phyloP scores from a whole-genome alignment of 768 basidiomycete species.

The Rhodotorula diobovata region DNA sequence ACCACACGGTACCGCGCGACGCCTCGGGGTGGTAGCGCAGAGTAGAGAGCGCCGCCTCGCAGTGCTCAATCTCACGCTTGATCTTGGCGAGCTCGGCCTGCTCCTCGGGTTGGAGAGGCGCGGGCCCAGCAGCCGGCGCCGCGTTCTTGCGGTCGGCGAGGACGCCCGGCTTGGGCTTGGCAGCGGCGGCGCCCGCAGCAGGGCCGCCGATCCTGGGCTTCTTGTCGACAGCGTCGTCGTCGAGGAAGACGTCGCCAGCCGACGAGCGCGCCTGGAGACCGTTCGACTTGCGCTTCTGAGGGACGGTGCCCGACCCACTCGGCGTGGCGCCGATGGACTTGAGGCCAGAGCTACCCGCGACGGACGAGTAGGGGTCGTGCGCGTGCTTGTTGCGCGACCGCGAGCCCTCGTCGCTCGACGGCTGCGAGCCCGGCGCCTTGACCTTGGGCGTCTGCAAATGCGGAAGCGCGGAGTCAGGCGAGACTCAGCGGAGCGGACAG shows the following conservation, averaged over 20 bases:
- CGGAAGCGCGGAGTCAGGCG: not conserved
- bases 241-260: slow-evolving; percentile 2
- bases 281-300: slow-evolving; percentile 18
- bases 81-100: not conserved
- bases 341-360: not conserved
- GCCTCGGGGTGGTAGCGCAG: not conserved
- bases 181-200: not conserved
- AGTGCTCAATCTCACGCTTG: slow-evolving; percentile 2
- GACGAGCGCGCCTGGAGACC: slow-evolving; percentile 2
- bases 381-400: not conserved
- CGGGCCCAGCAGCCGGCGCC: too few species aligned
- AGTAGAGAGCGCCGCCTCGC: not conserved
- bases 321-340: not conserved
- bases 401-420: not conserved
- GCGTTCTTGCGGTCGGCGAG: slow-evolving; percentile 21
- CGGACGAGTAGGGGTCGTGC: not conserved
- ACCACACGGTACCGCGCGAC: not conserved
- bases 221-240: slow-evolving; percentile 21
- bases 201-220: slow-evolving; percentile 17
- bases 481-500: not conserved
- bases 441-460: not conserved
- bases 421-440: not conserved
- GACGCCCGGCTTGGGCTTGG: not conserved
- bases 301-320: not conserved
- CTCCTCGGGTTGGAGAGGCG: not conserved